phyloP scores from a whole-genome alignment of 805 yeast genomes.

The Torulaspora indica region DNA sequence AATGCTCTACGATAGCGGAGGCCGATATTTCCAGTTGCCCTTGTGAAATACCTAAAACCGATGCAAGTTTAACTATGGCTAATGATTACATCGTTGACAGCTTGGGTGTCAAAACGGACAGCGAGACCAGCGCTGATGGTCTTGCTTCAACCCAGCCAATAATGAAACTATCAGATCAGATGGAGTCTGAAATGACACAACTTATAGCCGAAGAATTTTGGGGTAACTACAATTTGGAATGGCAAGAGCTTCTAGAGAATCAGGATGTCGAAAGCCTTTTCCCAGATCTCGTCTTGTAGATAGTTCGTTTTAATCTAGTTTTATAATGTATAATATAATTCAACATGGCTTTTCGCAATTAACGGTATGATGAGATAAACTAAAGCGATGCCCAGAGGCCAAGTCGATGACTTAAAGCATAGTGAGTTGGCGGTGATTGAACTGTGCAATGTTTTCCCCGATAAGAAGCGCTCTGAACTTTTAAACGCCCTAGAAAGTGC shows the following conservation, averaged over 20 bases:
- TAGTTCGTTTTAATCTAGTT: not conserved
- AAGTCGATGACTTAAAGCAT: not conserved
- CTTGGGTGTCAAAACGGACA: not conserved
- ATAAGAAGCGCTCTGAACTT: conserved; percentile 10
- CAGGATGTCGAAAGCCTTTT: conserved; percentile 7
- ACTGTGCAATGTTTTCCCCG: conserved; percentile 24
- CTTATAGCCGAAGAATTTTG: conserved; percentile 27
- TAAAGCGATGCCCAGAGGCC: not conserved
- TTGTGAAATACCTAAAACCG: not conserved
- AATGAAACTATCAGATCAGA: not conserved
- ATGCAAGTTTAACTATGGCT: not conserved
- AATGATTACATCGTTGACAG: not conserved
- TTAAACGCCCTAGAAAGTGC: conserved; percentile 19
- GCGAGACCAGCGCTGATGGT: not conserved
- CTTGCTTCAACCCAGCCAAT: not conserved
- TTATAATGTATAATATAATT: not conserved
- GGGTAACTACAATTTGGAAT: conserved; percentile 24
- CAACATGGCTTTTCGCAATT: not conserved
- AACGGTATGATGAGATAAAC: not conserved
- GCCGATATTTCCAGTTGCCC: not conserved
- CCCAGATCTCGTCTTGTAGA: conserved; percentile 8
- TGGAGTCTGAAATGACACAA: conserved; percentile 14
- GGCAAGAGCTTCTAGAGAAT: conserved; percentile 20
- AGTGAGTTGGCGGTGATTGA: conserved; percentile 4
- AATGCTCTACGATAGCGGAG: not conserved